Percentiles rank a stretch among this genome's conserved stretches.
Conservation (phyloP, 768 basidiomycete genomes). For the Psilocybe cubensis region DNA sequence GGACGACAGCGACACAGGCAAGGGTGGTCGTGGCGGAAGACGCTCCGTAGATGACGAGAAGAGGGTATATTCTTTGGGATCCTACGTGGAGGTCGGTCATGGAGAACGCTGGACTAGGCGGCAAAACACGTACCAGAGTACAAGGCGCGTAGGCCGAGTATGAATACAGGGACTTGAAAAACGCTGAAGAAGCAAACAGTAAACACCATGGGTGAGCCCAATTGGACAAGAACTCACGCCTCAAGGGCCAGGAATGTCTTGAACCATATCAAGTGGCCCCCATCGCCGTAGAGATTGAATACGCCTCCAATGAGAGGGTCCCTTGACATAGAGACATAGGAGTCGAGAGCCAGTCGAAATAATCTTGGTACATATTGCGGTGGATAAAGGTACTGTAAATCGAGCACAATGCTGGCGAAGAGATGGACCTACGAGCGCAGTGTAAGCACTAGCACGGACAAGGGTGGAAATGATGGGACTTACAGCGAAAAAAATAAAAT, state of each 20-base stretch:
- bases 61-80: constrained; percentile 55
- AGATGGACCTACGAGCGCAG: constrained; percentile 53
- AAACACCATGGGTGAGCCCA: not conserved
- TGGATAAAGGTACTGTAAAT: constrained; percentile 72
- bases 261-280: constrained; percentile 57
- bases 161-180: constrained; percentile 79
- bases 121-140: constrained; percentile 49
- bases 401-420: constrained; percentile 68
- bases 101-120: not conserved
- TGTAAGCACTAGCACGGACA: not conserved
- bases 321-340: constrained; percentile 59
- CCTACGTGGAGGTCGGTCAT: constrained; percentile 32
- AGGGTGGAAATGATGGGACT: constrained; percentile 17
- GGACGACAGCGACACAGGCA: constrained; percentile 65
- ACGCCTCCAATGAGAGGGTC: constrained; percentile 69
- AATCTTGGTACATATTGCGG: constrained; percentile 48
- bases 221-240: constrained; percentile 44
- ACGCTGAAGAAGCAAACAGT: constrained; percentile 36
- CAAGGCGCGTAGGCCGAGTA: constrained; percentile 65
- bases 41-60: constrained; percentile 75
- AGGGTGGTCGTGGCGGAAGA: constrained; percentile 80
- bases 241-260: constrained; percentile 66
- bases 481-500: constrained; percentile 74
- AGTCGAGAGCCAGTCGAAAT: constrained; percentile 45
- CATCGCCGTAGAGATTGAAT: constrained; percentile 40